Percentiles rank a stretch among this genome's conserved stretches.
These are phyloP conservation scores for Ceratocystis variospora DNA, from an alignment of 2,329 filamentous ascomycete species.

Conservation along the genomic window DNA sequence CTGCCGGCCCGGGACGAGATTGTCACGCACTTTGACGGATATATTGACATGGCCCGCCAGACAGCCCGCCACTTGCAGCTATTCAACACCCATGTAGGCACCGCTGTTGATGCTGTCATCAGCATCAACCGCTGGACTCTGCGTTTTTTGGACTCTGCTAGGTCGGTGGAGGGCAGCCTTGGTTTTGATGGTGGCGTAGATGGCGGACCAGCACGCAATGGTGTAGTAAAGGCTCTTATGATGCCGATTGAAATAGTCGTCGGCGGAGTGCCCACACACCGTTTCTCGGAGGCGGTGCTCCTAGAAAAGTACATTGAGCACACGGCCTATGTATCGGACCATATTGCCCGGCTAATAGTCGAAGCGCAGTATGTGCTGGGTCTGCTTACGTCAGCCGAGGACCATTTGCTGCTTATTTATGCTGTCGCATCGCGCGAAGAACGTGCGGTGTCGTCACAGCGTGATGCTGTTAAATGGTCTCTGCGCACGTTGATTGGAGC, in stretches of 20 bases:
- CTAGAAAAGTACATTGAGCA: slow-evolving; percentile 65
- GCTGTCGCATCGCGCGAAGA: slow-evolving; percentile 53
- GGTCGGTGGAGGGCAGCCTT: slow-evolving; percentile 21
- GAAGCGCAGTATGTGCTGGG: slow-evolving; percentile 55
- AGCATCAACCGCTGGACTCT: slow-evolving; percentile 64
- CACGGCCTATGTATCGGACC: slow-evolving; percentile 53
- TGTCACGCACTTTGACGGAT: slow-evolving; percentile 60
- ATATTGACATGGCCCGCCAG: slow-evolving; percentile 53
- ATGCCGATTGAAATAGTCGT: slow-evolving; percentile 15
- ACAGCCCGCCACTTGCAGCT: slow-evolving; percentile 53
- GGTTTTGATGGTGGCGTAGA: slow-evolving; percentile 25
- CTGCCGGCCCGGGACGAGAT: slow-evolving; percentile 56
- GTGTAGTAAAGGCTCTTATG: slow-evolving; percentile 14
- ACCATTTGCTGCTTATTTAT: slow-evolving; percentile 55
- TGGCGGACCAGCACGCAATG: slow-evolving; percentile 22
- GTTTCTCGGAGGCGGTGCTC: slow-evolving; percentile 43
- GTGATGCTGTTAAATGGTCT: slow-evolving; percentile 52
- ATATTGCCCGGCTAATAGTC: slow-evolving; percentile 52
- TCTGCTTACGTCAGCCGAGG: slow-evolving; percentile 54
- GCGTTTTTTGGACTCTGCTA: slow-evolving; percentile 50
- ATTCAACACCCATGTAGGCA: slow-evolving; percentile 65
- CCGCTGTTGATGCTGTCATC: slow-evolving; percentile 60
- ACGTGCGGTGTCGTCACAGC: slow-evolving; percentile 41
- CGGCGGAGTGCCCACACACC: slow-evolving; percentile 4
- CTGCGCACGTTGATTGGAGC: slow-evolving; percentile 65